A percentile compares a stretch with the other conserved stretches of the same genome.
These are phyloP conservation scores for Turnera subulata DNA, from an alignment of 345 rosid species.

Conservation along the genomic window DNA sequence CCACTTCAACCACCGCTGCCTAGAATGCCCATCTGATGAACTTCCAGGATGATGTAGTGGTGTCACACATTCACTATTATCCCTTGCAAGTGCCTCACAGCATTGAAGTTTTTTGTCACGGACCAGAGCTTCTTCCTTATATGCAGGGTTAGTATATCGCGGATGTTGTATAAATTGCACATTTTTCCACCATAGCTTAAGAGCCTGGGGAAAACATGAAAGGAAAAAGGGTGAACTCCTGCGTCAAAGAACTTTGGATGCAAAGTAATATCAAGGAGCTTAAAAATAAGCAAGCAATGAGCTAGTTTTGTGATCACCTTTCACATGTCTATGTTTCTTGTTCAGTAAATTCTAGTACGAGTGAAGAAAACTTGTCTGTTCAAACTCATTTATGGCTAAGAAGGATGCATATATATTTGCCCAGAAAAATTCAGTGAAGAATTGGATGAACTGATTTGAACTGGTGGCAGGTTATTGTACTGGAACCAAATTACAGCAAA, in stretches of 20 bases:
- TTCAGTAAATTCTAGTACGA: no score
- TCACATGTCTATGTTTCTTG: no score
- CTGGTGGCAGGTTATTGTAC: not conserved
- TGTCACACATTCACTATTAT: constrained; percentile 12
- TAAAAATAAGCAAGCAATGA: not conserved
- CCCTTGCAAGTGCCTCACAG: constrained; percentile 23
- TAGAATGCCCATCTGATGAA: constrained; percentile 17
- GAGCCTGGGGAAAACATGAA: constrained; percentile 45
- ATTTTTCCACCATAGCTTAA: constrained; percentile 84
- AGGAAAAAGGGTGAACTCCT: not conserved
- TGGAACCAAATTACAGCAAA: not conserved
- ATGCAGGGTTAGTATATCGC: constrained; percentile 51
- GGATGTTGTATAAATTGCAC: constrained; percentile 77
- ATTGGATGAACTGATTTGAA: no score
- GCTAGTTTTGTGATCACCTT: not conserved
- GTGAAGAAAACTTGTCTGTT: no score
- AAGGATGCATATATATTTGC: no score
- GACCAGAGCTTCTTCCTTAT: constrained; percentile 52
- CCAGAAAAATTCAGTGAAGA: no score
- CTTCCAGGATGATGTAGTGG: not conserved
- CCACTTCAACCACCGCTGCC: constrained; percentile 61
- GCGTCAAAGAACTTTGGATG: not conserved
- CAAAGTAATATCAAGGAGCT: not conserved
- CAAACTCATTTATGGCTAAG: no score
- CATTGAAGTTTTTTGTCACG: constrained; percentile 54